Evolutionary conservation across 2,329 filamentous ascomycete genomes (phyloP).

Genomic region (Sporothrix dimorphospora): DNA sequence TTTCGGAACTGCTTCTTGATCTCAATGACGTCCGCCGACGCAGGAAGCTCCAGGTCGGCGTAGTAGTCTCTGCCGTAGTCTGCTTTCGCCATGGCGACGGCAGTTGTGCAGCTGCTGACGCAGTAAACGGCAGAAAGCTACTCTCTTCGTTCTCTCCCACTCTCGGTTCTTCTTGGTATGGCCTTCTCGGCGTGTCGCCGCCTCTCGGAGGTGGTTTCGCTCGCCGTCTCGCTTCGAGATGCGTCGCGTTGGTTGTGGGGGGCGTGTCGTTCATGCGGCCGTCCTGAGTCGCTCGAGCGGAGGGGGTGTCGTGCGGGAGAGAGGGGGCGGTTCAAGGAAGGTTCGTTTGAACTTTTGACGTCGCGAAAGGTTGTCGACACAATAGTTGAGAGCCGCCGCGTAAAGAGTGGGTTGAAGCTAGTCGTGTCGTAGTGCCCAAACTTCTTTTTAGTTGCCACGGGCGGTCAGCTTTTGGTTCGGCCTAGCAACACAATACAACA

Average conservation of each 20-base stretch:
- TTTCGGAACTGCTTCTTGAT: constrained; percentile 87
- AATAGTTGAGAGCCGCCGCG: background rate
- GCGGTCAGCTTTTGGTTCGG: constrained; percentile 20
- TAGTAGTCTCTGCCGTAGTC: constrained; percentile 77
- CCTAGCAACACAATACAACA: constrained; percentile 16
- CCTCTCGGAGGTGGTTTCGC: background rate
- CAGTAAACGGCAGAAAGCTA: constrained; percentile 1
- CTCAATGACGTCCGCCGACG: constrained; percentile 69
- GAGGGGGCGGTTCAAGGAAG: background rate
- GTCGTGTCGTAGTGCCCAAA: background rate
- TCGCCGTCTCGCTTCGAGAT: background rate
- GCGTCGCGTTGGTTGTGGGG: constrained; percentile 3
- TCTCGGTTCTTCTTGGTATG: background rate
- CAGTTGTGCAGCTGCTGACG: background rate
- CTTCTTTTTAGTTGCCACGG: constrained; percentile 3
- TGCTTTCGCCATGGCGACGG: constrained; percentile 65
- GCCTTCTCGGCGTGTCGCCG: background rate
- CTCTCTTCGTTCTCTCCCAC: background rate
- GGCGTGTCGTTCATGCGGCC: constrained; percentile 17
- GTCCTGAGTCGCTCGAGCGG: background rate
- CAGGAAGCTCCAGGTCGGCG: constrained; percentile 74
- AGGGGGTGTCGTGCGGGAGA: no score
- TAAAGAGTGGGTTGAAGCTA: constrained; percentile 16
- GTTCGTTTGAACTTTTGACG: background rate
- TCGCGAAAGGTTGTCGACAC: background rate